These are phyloP conservation scores for Cocos nucifera DNA, from an alignment of 176 grass and related monocot genomes.

Conservation along the genomic window DNA sequence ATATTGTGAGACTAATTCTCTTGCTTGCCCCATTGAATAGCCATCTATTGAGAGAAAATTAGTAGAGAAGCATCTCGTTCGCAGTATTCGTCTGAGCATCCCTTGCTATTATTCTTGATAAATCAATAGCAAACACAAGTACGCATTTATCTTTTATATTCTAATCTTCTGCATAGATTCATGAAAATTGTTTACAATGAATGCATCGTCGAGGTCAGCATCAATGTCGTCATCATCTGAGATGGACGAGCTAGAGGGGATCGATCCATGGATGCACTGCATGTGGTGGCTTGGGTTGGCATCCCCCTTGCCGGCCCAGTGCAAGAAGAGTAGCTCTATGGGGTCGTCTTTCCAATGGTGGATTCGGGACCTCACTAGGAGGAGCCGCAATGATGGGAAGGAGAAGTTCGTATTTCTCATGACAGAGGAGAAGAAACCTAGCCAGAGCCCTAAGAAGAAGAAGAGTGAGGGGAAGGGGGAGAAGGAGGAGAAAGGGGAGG, in stretches of 20 bases:
- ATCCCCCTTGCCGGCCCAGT: constrained; percentile 32
- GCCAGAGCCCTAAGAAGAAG: not conserved
- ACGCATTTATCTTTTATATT: too few species aligned
- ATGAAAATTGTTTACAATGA: too few species aligned
- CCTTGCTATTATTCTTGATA: too few species aligned
- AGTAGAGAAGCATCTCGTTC: too few species aligned
- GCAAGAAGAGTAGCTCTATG: constrained; percentile 74
- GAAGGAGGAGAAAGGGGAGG: not conserved
- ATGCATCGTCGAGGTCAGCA: constrained; percentile 22
- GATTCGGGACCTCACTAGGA: constrained; percentile 63
- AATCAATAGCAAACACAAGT: too few species aligned
- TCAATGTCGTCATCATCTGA: not conserved
- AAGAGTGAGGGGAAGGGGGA: constrained; percentile 20
- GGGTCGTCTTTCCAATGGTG: constrained; percentile 70
- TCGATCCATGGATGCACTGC: constrained; percentile 50
- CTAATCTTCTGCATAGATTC: too few species aligned
- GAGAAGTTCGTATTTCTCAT: constrained; percentile 68
- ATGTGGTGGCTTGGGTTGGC: constrained; percentile 52
- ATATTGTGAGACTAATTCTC: too few species aligned
- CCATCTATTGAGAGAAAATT: too few species aligned
- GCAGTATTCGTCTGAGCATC: too few species aligned
- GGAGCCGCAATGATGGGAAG: constrained; percentile 77
- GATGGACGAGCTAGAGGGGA: constrained; percentile 34
- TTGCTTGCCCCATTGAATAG: too few species aligned
- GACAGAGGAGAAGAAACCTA: constrained; percentile 19